Base-by-base conservation (phyloP, 352 stramenopile species). In the Elongisporangium prolatum region DNA sequence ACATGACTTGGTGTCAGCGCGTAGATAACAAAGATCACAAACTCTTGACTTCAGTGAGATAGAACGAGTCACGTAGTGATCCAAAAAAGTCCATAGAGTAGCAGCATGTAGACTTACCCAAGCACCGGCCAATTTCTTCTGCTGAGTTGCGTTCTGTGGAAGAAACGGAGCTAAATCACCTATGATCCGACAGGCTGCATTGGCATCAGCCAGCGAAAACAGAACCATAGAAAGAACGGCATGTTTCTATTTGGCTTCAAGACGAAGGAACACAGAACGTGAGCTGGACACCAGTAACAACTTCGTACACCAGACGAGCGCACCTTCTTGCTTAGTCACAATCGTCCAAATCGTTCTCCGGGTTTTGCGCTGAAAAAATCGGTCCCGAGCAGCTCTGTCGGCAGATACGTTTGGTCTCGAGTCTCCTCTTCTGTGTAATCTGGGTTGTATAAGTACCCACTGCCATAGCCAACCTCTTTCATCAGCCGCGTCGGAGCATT, bases 391-490 rank as follows among this genome's bases (percentile, higher is more conserved):
- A 93, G 50, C 34, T 91, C 81, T 3, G 74, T 61, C 2, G 87
- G 87, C 17, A 96, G 22, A 66, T 96, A 96, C n/a, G 84, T 93
- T 57, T 96, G 87, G 56, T 93, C 70, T 47, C 80, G 80, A 0
- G 82, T 63, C 54, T 91, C 82, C 24, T 91, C 74, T 0, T 68
- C 64, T 2, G 74, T 77, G 56, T 80, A 88, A 60, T 89, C 64
- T 3, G 84, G 84, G 44, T 96, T 96, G 63, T 96, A 96, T 58
- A 86, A 78, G 61, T 96, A 96, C 16, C 80, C 80, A 38, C 89
- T 77, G 16, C 74, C 80, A 52, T 90, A 96, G 1, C 82, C 85
- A 10, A 92, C 38, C n/a, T 84, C 59, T 38, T 85, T 71, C 86
- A 95, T 95, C 18, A 91, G 71, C 48, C 72, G 74, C 14, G 86